Percentiles rank a stretch among this genome's conserved stretches.
Evolutionary conservation across 805 yeast species (phyloP).

Genomic region (Metschnikowia peoriensis): DNA sequence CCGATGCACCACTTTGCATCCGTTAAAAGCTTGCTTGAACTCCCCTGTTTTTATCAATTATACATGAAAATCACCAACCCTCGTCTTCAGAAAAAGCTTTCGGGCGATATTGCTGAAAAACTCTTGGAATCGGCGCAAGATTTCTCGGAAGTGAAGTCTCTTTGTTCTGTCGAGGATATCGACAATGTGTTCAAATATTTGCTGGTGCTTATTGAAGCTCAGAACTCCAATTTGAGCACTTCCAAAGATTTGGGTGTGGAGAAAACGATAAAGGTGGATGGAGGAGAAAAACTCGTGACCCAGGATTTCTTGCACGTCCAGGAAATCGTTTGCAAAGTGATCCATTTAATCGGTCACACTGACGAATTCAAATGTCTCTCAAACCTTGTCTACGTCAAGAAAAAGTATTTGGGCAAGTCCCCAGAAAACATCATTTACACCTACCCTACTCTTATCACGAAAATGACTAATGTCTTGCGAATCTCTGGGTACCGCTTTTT

Average conservation of each 20-base stretch:
- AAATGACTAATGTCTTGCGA: slow-evolving; percentile 59
- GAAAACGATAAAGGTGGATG: slow-evolving; percentile 29
- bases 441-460: slow-evolving; percentile 71
- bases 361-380: slow-evolving; percentile 41
- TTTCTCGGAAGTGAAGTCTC: slow-evolving; percentile 26
- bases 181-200: slow-evolving; percentile 60
- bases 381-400: slow-evolving; percentile 35
- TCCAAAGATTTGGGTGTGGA: slow-evolving; percentile 41
- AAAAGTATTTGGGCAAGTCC: slow-evolving; percentile 52
- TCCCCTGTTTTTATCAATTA: slow-evolving; percentile 53
- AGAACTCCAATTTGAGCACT: slow-evolving; percentile 29
- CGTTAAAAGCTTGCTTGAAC: slow-evolving; percentile 40
- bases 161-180: slow-evolving; percentile 43
- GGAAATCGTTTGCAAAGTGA: slow-evolving; percentile 64
- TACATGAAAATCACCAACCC: slow-evolving; percentile 49
- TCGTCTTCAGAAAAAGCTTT: slow-evolving; percentile 53
- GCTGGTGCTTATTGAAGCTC: slow-evolving; percentile 48
- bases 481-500: slow-evolving; percentile 30
- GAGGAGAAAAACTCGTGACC: slow-evolving; percentile 28
- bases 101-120: slow-evolving; percentile 60
- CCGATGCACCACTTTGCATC: slow-evolving; percentile 48
- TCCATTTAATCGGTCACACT: slow-evolving; percentile 56
- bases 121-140: slow-evolving; percentile 37
- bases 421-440: slow-evolving; percentile 58
- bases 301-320: slow-evolving; percentile 46